These are phyloP conservation scores for Penicillium psychrosexuale DNA, from an alignment of 2,329 filamentous ascomycete species.

Conservation along the genomic window DNA sequence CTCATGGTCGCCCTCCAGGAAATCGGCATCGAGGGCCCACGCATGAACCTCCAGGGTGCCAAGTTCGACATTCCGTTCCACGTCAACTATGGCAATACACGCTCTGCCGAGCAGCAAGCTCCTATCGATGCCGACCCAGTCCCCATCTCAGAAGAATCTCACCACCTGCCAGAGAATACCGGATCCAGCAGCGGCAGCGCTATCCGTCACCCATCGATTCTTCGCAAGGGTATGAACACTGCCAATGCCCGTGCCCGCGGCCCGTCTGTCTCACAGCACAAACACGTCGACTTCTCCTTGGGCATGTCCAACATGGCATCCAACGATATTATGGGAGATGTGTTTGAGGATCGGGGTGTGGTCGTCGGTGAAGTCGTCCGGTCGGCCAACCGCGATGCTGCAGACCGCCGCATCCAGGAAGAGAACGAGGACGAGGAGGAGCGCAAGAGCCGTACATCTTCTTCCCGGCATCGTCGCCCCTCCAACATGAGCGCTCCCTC, in stretches of 20 bases:
- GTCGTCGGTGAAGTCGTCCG: conserved; percentile 43
- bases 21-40: conserved; percentile 79
- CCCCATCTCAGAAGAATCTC: conserved; percentile 17
- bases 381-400: conserved; percentile 39
- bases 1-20: conserved; percentile 82
- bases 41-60: conserved; percentile 67
- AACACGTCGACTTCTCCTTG: conserved; percentile 67
- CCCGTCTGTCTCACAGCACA: conserved; percentile 58
- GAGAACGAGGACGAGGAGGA: conserved; percentile 33
- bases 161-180: conserved; percentile 30
- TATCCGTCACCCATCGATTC: conserved; percentile 50
- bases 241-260: conserved; percentile 50
- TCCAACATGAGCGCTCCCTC: conserved; percentile 28
- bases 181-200: conserved; percentile 27
- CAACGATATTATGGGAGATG: conserved; percentile 60
- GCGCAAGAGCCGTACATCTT: conserved; percentile 28
- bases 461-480: conserved; percentile 23
- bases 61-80: conserved; percentile 66
- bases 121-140: conserved; percentile 39
- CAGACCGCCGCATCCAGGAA: conserved; percentile 40
- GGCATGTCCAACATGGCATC: conserved; percentile 61
- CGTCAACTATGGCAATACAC: conserved; percentile 52
- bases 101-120: conserved; percentile 42
- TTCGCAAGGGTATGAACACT: conserved; percentile 50
- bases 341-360: conserved; percentile 56